These are phyloP conservation scores for Astragalus glycyphyllos DNA, from an alignment of 306 rosid genomes.

Conservation along the genomic window DNA sequence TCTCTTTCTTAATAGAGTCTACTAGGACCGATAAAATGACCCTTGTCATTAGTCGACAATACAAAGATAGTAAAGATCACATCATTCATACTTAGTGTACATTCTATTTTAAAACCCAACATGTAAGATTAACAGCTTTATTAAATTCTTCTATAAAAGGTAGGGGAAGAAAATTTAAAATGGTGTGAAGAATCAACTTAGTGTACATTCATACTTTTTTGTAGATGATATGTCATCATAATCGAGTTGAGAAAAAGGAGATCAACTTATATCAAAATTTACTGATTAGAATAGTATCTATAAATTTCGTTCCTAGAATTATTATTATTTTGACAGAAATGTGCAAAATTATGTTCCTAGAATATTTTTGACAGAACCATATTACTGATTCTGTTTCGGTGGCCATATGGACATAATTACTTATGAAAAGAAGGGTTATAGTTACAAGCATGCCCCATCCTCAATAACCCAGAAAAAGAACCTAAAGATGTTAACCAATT, in stretches of 20 bases:
- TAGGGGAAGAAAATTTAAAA: background rate
- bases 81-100: constrained; percentile 15
- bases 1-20: constrained; percentile 1
- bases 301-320: no score
- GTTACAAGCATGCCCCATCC: constrained; percentile 8
- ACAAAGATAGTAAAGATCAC: constrained; percentile 15
- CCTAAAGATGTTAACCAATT: constrained; percentile 30
- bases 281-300: constrained; percentile 13
- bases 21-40: constrained; percentile 10
- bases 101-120: constrained; percentile 21
- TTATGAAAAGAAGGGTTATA: constrained; percentile 12
- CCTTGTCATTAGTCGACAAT: constrained; percentile 7
- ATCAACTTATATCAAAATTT: constrained; percentile 22
- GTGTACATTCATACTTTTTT: no score
- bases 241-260: constrained; percentile 9
- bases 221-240: constrained; percentile 13
- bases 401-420: constrained; percentile 12
- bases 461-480: background rate
- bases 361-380: constrained; percentile 1
- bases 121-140: constrained; percentile 14
- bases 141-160: constrained; percentile 15
- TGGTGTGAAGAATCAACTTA: constrained; percentile 27
- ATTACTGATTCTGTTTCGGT: constrained; percentile 26
- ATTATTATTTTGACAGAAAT: no score
- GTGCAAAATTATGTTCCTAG: constrained; percentile 19